Conservation (phyloP, 177 flowering plant genomes). For the Vitis hybrid region DNA sequence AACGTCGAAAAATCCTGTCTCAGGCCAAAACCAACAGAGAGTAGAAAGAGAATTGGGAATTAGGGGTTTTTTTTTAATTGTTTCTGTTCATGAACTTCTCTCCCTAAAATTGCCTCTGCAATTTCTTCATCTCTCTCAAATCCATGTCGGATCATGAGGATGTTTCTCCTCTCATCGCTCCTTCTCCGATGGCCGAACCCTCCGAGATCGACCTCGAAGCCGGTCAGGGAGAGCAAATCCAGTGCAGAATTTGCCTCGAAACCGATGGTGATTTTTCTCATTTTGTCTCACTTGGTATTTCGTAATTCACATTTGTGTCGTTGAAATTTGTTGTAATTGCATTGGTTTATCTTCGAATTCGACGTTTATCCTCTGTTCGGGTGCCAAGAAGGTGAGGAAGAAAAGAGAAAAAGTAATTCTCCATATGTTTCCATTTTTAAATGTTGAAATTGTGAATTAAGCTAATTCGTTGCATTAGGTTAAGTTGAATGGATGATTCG, state of each 20-base stretch:
- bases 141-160: conserved; percentile 53
- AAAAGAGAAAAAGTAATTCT: too few species aligned
- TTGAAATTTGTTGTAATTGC: not conserved
- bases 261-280: conserved; percentile 57
- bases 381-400: too few species aligned
- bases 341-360: too few species aligned
- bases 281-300: not conserved
- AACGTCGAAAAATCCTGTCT: not conserved
- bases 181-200: conserved; percentile 44
- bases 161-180: conserved; percentile 62
- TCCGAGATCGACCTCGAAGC: conserved; percentile 85
- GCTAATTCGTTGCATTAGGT: too few species aligned
- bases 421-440: too few species aligned
- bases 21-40: not conserved
- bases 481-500: too few species aligned
- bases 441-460: too few species aligned
- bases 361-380: too few species aligned
- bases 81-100: not conserved
- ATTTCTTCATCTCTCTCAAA: not conserved
- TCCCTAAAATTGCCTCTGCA: not conserved
- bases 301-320: not conserved
- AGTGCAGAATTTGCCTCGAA: conserved; percentile 95
- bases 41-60: not conserved
- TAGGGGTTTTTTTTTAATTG: not conserved
- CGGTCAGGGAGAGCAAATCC: conserved; percentile 83